Base-by-base conservation (phyloP, 2,329 filamentous ascomycete species). In the Biscogniauxia mediterranea region DNA sequence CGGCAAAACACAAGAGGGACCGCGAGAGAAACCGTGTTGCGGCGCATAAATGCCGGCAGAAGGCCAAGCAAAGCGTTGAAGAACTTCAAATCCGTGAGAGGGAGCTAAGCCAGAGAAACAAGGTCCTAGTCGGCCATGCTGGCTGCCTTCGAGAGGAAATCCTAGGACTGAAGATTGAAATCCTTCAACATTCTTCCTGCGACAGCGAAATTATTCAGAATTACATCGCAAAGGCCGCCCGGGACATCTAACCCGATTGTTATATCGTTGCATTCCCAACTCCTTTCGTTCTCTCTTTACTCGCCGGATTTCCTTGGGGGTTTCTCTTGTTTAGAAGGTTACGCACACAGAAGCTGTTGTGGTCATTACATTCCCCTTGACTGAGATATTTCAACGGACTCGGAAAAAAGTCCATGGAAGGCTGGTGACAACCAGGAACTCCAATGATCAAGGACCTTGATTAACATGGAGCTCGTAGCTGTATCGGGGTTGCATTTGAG, bases 141-240 rank as follows among this genome's bases (percentile, higher is more conserved):
- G 64, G 59, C 2, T 59, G 58, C 52, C 60, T 72, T 54, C 66
- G 66, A 11, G 62, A 68, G 54, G 66, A 73, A 55, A 61, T 70
- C 2, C 61, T 72, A 0, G 61, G 62, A 11, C 59, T 71, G 23
- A 71, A 69, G 62, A 66, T 63, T 28, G 70, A 72, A 56, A 72
- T 72, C 26, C 60, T 73, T 2, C 46, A 61, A 17, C 66, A 69
- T 52, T 66, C 67, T 53, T 59, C 54, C 4, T 73, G 73, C 61
- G 57, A 72, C 61, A 73, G 71, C 66, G 61, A 64, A 2, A 57
- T 71, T 52, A 69, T 73, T 63, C 70, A 73, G 54, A 66, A 64
- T 57, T 71, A 70, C 61, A 73, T 70, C 61, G 63, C 60, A 60
- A 65, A 64, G 26, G 66, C 68, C 17, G 68, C 69, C 4, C 63